Percentiles rank a stretch among this genome's conserved stretches.
Conservation (phyloP, 345 rosid species). For the Citrus unshiu region DNA sequence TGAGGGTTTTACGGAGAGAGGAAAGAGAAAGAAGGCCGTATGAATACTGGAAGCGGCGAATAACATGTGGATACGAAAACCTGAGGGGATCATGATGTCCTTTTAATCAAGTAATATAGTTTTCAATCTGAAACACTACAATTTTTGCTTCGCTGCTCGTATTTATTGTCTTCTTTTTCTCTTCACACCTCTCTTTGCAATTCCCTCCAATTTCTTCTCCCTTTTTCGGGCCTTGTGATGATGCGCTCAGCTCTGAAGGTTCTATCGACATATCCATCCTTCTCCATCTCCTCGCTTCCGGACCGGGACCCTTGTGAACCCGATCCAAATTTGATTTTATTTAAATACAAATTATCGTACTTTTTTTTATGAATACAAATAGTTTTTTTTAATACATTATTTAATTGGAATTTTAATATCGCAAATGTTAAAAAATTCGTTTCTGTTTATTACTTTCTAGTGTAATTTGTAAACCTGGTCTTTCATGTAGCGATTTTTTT, state of each 20-base stretch:
- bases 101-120: constrained; percentile 1
- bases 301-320: too few species aligned
- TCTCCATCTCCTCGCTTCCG: neutral
- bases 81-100: constrained; percentile 19
- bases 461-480: too few species aligned
- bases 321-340: too few species aligned
- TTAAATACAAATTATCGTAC: too few species aligned
- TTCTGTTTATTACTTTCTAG: too few species aligned
- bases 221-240: constrained; percentile 9
- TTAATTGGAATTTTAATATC: too few species aligned
- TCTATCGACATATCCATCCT: neutral
- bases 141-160: neutral
- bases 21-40: neutral
- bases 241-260: constrained; percentile 19
- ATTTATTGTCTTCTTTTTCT: neutral
- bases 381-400: too few species aligned
- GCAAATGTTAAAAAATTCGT: too few species aligned
- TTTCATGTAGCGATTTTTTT: too few species aligned
- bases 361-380: too few species aligned
- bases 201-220: neutral
- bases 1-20: neutral
- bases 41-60: constrained; percentile 6
- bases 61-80: constrained; percentile 13
- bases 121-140: constrained; percentile 15
- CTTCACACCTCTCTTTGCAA: neutral